Evolutionary conservation across 2,329 filamentous ascomycete species (phyloP).

Genomic region (Pseudodiploospora longispora): DNA sequence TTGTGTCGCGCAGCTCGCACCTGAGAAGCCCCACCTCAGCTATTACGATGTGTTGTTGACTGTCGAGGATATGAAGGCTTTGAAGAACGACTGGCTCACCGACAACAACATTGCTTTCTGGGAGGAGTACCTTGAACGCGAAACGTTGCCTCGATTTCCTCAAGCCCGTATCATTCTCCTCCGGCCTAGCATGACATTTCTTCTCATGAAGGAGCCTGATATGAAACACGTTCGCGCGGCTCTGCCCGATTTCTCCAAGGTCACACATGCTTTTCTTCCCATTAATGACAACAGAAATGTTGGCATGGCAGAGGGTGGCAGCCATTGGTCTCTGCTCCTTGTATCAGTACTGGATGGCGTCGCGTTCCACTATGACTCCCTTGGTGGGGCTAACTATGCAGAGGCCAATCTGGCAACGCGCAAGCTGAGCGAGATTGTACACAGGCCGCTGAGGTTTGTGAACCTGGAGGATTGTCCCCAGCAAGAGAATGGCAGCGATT

Average conservation of each 20-base stretch:
- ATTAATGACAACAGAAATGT: conserved; percentile 83
- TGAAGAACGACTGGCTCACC: conserved; percentile 91
- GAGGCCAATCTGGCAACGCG: conserved; percentile 63
- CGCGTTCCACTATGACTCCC: conserved; percentile 93
- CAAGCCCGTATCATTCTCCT: conserved; percentile 83
- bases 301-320: conserved; percentile 74
- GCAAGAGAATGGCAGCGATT: conserved; percentile 88
- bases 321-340: conserved; percentile 89
- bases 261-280: conserved; percentile 90
- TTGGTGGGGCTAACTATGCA: conserved; percentile 64
- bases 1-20: conserved; percentile 36
- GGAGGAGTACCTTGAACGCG: conserved; percentile 93
- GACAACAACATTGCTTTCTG: conserved; percentile 98
- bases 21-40: conserved; percentile 30
- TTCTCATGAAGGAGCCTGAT: conserved; percentile 69
- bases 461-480: conserved; percentile 80
- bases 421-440: conserved; percentile 62
- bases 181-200: conserved; percentile 84
- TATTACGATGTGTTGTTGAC: conserved; percentile 52
- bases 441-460: conserved; percentile 62
- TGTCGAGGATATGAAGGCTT: conserved; percentile 76
- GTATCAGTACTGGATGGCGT: conserved; percentile 83
- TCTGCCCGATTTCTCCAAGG: conserved; percentile 69
- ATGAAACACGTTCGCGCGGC: conserved; percentile 52
- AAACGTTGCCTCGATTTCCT: conserved; percentile 72